These are phyloP conservation scores for Fomitopsis palustris DNA, from an alignment of 1,284 basidiomycete species.

Conservation along the genomic window DNA sequence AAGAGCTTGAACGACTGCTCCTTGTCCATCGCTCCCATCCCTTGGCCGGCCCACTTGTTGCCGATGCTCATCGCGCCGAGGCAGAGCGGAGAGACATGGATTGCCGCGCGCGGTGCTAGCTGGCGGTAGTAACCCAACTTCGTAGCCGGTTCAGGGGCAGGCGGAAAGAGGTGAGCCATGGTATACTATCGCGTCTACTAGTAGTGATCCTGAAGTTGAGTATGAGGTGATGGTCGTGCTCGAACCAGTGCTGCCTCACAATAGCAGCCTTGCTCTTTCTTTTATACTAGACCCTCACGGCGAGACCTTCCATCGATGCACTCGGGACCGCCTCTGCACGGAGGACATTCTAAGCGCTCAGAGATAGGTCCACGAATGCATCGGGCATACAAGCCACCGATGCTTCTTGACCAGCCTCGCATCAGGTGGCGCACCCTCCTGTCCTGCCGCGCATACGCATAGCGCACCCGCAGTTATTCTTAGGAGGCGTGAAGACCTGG, in stretches of 20 bases:
- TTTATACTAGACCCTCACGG: too few relatives aligned
- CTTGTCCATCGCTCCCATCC: constrained; percentile 38
- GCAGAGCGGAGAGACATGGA: constrained; percentile 17
- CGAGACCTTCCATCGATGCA: too few relatives aligned
- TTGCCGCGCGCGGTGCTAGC: constrained; percentile 8
- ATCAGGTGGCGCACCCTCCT: not conserved
- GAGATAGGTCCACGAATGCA: not conserved
- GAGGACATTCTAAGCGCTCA: too few relatives aligned
- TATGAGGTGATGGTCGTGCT: too few relatives aligned
- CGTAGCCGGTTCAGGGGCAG: constrained; percentile 6
- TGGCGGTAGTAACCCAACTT: constrained; percentile 11
- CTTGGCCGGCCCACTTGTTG: constrained; percentile 37
- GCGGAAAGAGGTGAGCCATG: not conserved
- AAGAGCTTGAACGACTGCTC: constrained; percentile 29
- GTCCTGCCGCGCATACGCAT: not conserved
- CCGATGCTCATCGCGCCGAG: constrained; percentile 55
- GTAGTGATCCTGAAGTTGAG: too few relatives aligned
- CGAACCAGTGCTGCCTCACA: too few relatives aligned
- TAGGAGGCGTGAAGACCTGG: not conserved
- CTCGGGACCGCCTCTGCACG: too few relatives aligned
- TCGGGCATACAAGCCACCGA: not conserved
- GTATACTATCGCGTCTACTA: too few relatives aligned
- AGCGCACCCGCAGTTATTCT: not conserved
- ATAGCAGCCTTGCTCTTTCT: too few relatives aligned
- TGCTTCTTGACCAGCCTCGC: not conserved